Base-by-base conservation (phyloP, 306 rosid species). In the Luffa acutangula region DNA sequence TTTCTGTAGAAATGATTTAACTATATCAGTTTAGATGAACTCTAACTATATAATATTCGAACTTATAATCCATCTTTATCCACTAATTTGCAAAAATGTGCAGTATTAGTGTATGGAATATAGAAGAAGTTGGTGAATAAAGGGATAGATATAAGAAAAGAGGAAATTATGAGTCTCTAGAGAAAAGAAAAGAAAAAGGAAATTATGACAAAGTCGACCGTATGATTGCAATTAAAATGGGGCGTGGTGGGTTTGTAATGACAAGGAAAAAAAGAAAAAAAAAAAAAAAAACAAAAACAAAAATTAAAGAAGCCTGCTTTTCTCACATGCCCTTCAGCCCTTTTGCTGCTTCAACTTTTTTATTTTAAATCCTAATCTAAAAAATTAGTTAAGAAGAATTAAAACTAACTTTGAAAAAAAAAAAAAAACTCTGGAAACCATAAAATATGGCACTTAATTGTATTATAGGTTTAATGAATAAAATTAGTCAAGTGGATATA, bases 171-270 rank as follows among this genome's bases (percentile, higher is more conserved):
- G 42, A 39, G 5, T 39, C 42, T 39, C 42, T 51, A 14, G 58
- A 63, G 51, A 39, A 79, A 82, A 43, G 75, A 80, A 79, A 80
- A 62, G 56, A 83, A 87, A 78, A 83, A 83, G 78, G 51, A 77
- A 83, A 89, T 88, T 82, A 91, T 89, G 87, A 83, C 87, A 77
- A 74, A 81, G 82, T 89, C 92, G 93, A 93, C 91, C 93, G 13
- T 85, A 93, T 93, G 92, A 93, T 93, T 94, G 88, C 93, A 89
- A 83, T 86, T 41, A 14, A 91, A 90, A 90, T 86, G 85, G 93
- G 88, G 96, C 96, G 96, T 94, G 96, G 94, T 92, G 88, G 82
- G 88, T 88, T 90, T 91, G 87, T 87, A 78, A 84, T 80, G 78
- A 82, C 42, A 85, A 78, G 63, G 42, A 41, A 59, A 21, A 21